A percentile compares a stretch with the other conserved stretches of the same genome.
Conservation (phyloP, 2,329 filamentous ascomycete species). For the Stemphylium lycopersici region DNA sequence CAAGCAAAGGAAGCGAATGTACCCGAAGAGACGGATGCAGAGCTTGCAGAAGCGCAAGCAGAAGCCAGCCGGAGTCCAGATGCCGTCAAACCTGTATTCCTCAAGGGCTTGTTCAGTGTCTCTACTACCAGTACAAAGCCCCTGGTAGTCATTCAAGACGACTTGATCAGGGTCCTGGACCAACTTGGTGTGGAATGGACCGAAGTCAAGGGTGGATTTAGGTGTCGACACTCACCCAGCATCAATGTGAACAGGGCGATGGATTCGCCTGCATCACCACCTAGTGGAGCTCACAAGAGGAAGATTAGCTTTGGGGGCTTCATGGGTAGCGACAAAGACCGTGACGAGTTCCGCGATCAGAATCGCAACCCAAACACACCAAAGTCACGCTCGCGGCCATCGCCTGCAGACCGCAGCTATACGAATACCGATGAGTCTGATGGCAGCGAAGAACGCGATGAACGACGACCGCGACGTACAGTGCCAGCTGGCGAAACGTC, state of each 20-base stretch:
- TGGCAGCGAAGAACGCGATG: conserved; percentile 66
- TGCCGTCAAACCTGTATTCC: conserved; percentile 88
- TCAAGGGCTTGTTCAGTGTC: conserved; percentile 96
- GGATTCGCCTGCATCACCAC: conserved; percentile 56
- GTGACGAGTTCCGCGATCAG: conserved; percentile 73
- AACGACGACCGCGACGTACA: conserved; percentile 44
- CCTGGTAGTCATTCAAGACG: conserved; percentile 80
- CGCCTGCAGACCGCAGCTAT: conserved; percentile 71
- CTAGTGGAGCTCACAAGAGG: conserved; percentile 64
- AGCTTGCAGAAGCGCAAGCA: conserved; percentile 64
- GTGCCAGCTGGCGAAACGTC: conserved; percentile 80
- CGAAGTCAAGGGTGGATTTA: conserved; percentile 93
- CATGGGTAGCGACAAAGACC: conserved; percentile 59
- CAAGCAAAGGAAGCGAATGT: conserved; percentile 77
- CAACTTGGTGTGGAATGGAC: conserved; percentile 88
- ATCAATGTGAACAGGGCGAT: conserved; percentile 81
- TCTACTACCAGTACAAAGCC: conserved; percentile 95
- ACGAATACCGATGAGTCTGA: conserved; percentile 88
- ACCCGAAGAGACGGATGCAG: conserved; percentile 87
- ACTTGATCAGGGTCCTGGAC: conserved; percentile 88
- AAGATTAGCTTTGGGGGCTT: conserved; percentile 85
- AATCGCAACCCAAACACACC: conserved; percentile 59
- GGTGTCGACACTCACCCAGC: conserved; percentile 84
- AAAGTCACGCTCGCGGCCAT: conserved; percentile 53
- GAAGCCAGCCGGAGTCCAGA: conserved; percentile 68